Evolutionary conservation across 2,329 filamentous ascomycete genomes (phyloP), one percentile per base, ranked within the genome.

Genomic region (Sphaceloma murrayae): DNA sequence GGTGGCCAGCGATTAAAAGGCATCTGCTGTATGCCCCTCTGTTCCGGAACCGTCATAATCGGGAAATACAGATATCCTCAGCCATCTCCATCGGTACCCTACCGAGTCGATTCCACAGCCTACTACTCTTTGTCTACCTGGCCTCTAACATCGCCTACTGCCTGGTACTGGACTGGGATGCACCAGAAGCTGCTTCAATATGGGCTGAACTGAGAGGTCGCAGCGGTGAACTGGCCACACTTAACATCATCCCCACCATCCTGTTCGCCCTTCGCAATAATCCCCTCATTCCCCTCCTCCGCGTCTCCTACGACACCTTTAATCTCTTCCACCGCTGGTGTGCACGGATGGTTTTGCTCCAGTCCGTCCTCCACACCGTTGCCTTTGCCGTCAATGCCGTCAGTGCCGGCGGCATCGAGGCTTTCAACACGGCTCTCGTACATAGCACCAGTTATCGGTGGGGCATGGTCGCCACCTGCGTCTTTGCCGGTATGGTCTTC

Each of bases 301-400:
- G 82, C 54, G 82, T 96, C 60, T 89, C 85, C 62, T 98, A 95
- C 66, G 91, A 96, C 62, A 94, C 88, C 1, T 96, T 93, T 72
- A 96, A 96, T 61, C 78, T 91, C 6, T 68, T 91, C 40, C 85
- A 93, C 62, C 76, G 85, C 51, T 93, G 85, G 84, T 75, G 85
- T 49, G 85, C 84, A 19, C 75, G 85, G 18, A 76, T 88, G 32
- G 74, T 83, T 30, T 75, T 85, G 17, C 46, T 80, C 2, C 79
- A 89, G 59, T 66, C 73, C n/a, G 54, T 86, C 36, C 69, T 81
- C 10, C 85, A 93, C 63, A 80, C 79, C 2, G 54, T 76, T 27
- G 75, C 77, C 32, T 95, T 87, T 84, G 67, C 77, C 16, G 74
- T 84, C 53, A 85, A 87, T 46, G 80, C 60, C 4, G 48, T 53